phyloP scores from a whole-genome alignment of 495 filamentous ascomycete genomes.

The Talaromyces borbonicus region DNA sequence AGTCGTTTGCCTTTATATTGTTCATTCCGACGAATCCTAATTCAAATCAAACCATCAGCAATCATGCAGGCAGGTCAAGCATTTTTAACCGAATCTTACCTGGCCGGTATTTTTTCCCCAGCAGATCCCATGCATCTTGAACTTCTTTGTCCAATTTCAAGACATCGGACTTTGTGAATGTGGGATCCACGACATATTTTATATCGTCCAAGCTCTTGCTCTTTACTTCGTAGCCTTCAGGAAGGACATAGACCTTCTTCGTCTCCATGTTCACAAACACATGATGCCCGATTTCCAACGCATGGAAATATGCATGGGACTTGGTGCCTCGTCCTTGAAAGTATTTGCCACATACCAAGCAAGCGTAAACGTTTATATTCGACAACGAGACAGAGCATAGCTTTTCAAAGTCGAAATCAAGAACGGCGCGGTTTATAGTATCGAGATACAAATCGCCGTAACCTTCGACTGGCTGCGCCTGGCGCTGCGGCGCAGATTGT shows the following conservation, averaged over 20 bases:
- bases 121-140: slow-evolving; percentile 65
- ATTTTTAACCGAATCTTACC: too few species aligned
- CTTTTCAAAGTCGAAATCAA: slow-evolving; percentile 98
- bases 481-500: slow-evolving; percentile 43
- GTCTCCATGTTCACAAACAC: slow-evolving; percentile 96
- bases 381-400: slow-evolving; percentile 90
- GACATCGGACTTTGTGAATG: slow-evolving; percentile 69
- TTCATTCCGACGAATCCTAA: slow-evolving; percentile 96
- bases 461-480: slow-evolving; percentile 72
- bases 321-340: slow-evolving; percentile 91
- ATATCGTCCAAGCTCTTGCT: slow-evolving; percentile 96
- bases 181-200: slow-evolving; percentile 95
- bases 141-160: slow-evolving; percentile 68
- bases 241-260: slow-evolving; percentile 90
- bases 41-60: too few species aligned
- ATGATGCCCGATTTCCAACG: slow-evolving; percentile 89
- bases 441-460: slow-evolving; percentile 97
- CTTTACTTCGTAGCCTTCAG: slow-evolving; percentile 94
- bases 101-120: slow-evolving; percentile 74
- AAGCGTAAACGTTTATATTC: slow-evolving; percentile 98
- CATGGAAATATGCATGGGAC: slow-evolving; percentile 95
- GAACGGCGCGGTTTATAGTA: slow-evolving; percentile 77
- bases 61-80: too few species aligned
- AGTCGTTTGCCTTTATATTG: slow-evolving; percentile 99
- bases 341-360: slow-evolving; percentile 95